Percentiles rank a stretch among this genome's conserved stretches.
Conservation (phyloP, 2,329 filamentous ascomycete species). For the Neonectria neomacrospora region DNA sequence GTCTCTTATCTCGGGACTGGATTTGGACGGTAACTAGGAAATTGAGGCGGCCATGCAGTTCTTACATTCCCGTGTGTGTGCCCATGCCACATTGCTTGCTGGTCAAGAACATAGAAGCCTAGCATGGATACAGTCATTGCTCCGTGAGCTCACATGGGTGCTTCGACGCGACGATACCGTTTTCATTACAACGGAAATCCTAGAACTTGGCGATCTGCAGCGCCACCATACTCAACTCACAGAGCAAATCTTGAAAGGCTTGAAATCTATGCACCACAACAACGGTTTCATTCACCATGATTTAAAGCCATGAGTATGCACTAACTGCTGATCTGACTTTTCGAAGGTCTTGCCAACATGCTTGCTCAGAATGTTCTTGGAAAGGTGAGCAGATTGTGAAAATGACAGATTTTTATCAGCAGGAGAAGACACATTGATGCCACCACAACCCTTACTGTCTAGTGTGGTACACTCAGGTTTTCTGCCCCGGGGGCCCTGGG, state of each 20-base stretch:
- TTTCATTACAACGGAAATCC: conserved; percentile 11
- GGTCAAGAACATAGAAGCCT: not conserved
- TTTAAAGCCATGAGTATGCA: not conserved
- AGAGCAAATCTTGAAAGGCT: conserved; percentile 2
- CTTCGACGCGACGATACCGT: not conserved
- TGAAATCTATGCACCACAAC: conserved; percentile 7
- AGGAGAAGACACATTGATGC: conserved; percentile 4
- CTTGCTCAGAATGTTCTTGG: conserved; percentile 1
- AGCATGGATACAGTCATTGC: not conserved
- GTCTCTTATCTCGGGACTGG: not conserved
- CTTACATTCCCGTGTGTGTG: not conserved
- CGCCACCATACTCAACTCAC: not conserved
- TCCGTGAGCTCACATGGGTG: conserved; percentile 6
- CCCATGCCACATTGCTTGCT: too few relatives aligned
- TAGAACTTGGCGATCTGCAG: conserved; percentile 9
- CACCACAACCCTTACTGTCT: not conserved
- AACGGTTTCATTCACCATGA: conserved; percentile 9
- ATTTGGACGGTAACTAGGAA: not conserved
- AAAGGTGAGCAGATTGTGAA: conserved; percentile 4
- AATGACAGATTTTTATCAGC: conserved; percentile 15
- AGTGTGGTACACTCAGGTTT: not conserved
- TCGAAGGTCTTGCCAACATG: not conserved
- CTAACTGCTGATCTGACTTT: not conserved
- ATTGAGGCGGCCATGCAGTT: conserved; percentile 13
- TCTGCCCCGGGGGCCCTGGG: conserved; percentile 1